Evolutionary conservation across 2,329 filamentous ascomycete genomes (phyloP), one percentile per base, ranked within the genome.

Genomic region (Claviceps sp.): DNA sequence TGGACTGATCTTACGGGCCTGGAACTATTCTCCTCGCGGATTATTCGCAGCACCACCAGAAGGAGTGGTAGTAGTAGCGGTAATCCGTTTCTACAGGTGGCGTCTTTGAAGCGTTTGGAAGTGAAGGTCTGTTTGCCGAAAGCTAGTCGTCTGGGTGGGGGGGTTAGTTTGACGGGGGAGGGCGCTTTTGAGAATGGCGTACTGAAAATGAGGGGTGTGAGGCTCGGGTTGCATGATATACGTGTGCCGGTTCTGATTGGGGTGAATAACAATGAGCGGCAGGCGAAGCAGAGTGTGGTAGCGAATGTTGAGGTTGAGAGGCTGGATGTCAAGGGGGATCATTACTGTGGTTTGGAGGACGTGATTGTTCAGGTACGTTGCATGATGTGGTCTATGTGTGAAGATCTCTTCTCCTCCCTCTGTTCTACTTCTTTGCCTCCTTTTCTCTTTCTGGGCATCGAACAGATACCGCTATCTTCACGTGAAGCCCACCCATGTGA

Each of bases 251-350:
- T 79, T 37, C 64, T 90, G 48, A 78, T 90, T 47, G 86, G 86
- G 1, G 77, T 90, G 30, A 88, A 90, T 60, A 65, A 70, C 22
- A 85, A 88, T 59, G 86, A 90, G 72, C 71, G 86, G 55, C 57
- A 67, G 38, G 75, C 73, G 3, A 85, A 80, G 66, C 85, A 89
- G 67, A 75, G 84, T 50, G 75, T 88, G 1, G 67, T 84, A 16
- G 74, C 78, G 9, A 82, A 77, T 52, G 63, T 87, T 11, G 77
- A 79, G 63, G 68, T 88, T 48, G 82, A 86, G 52, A 67, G 69
- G 49, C 71, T 75, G 46, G 62, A 68, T 41, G 63, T 63, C 56
- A 58, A 11, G 64, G 65, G 11, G 20, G 79, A 88, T 62, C 65
- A 70, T 18, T 79, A 81, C 61, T 64, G 67, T 5, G 63, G 70